phyloP scores from a whole-genome alignment of 176 grass and related monocot genomes.

The Secale cereale region DNA sequence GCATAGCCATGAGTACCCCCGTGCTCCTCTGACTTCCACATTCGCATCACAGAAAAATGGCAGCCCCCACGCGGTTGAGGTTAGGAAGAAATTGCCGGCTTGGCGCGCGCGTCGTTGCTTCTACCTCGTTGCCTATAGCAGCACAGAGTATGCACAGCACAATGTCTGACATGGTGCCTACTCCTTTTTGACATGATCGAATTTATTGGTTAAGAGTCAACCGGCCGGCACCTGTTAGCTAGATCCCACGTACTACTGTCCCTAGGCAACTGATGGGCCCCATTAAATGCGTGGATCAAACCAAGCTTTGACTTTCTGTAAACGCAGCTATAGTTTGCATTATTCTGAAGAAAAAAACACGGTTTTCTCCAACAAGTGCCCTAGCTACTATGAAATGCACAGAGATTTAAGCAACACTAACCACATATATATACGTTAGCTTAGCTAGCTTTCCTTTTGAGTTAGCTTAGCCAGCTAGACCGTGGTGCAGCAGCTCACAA shows the following conservation, averaged over 20 bases:
- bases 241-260: background rate
- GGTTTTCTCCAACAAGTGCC: background rate
- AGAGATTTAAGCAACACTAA: background rate
- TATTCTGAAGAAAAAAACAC: background rate
- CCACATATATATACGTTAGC: too few relatives aligned
- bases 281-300: background rate
- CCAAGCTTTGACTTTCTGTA: background rate
- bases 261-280: background rate
- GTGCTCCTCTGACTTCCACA: constrained; percentile 14
- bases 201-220: background rate
- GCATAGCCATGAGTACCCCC: background rate
- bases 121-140: background rate
- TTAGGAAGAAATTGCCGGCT: constrained; percentile 34
- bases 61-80: constrained; percentile 22
- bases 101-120: background rate
- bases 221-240: background rate
- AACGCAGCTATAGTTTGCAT: background rate
- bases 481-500: background rate
- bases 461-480: too few relatives aligned
- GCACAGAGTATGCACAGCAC: background rate
- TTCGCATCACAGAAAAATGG: background rate
- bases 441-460: too few relatives aligned
- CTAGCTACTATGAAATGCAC: background rate
- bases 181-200: background rate
- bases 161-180: background rate